Percentiles rank a stretch among this genome's conserved stretches.
Evolutionary conservation across 306 rosid genomes (phyloP).

Genomic region (Rubus parviflorus): DNA sequence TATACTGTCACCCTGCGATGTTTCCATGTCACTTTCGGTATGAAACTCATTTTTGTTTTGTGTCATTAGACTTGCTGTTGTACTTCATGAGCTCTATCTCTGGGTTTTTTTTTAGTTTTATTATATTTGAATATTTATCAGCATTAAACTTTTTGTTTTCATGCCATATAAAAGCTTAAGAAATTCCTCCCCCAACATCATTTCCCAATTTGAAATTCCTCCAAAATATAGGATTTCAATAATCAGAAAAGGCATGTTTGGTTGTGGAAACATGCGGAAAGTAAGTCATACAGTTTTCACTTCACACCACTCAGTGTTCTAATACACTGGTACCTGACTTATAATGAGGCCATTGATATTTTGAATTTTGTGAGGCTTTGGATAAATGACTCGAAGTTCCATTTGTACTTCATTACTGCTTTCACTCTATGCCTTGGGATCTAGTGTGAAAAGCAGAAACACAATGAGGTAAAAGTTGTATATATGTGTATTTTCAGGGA

Average conservation of each 20-base stretch:
- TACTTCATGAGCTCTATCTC: neutral
- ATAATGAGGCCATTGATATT: neutral
- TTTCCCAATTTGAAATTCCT: neutral
- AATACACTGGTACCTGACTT: neutral
- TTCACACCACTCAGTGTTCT: neutral
- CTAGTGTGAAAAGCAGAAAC: neutral
- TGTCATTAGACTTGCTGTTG: neutral
- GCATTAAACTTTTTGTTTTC: neutral
- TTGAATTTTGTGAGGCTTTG: neutral
- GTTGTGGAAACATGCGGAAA: neutral
- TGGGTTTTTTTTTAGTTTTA: neutral
- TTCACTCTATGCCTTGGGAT: neutral
- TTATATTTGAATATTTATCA: neutral
- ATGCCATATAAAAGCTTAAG: neutral
- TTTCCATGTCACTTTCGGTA: constrained; percentile 72
- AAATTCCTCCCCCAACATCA: neutral
- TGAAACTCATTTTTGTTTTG: constrained; percentile 25
- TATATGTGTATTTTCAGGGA: neutral
- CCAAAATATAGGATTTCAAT: neutral
- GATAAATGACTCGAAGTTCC: neutral
- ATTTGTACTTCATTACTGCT: neutral
- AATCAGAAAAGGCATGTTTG: neutral
- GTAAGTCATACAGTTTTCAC: neutral
- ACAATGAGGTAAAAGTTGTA: neutral
- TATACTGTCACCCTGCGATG: constrained; percentile 81